Evolutionary conservation across 2,329 filamentous ascomycete genomes (phyloP), one percentile per base, ranked within the genome.

Genomic region (Beauveria sp.): DNA sequence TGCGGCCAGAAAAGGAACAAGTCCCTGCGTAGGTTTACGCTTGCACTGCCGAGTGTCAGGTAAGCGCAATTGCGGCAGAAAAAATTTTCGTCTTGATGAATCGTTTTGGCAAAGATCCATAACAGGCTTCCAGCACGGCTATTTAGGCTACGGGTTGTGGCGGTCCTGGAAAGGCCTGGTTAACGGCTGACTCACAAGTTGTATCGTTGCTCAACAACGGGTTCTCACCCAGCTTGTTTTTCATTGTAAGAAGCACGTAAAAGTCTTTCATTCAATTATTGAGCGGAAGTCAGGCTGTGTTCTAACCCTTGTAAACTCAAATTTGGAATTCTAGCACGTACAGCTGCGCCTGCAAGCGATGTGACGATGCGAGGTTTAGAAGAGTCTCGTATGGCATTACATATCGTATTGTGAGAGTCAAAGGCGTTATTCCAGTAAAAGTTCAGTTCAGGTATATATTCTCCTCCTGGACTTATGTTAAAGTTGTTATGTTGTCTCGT

Each of bases 21-120:
- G 46, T 48, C 56, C 56, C 46, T 59, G 56, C 56, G 56, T 59
- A 59, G 34, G 56, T 59, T 59, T 59, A 51, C 31, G 31, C 34
- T 50, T 43, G 46, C 56, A 20, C 40, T 55, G 52, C 50, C 22
- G 28, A 28, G 53, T 46, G 34, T 45, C 53, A 45, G 53, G 53
- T 45, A 22, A 56, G 43, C 40, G 42, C 24, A 46, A 46, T 31
- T 45, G 5, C 7, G n/a, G 34, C 34, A 20, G 28, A 51, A 51
- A 51, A 22, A 28, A 20, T n/a, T 31, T 31, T 31, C 34, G 34
- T 16, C 5, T 34, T 31, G 3, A 12, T 56, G 43, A 55, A 45
- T 55, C 16, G 43, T 16, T 26, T 46, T 16, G 28, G 34, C 26
- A 22, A 18, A 31, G 20, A 43, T 54, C 38, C 24, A 31, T 31